Conservation (phyloP, 2,329 filamentous ascomycete genomes). For the Pleomassaria siparia region DNA sequence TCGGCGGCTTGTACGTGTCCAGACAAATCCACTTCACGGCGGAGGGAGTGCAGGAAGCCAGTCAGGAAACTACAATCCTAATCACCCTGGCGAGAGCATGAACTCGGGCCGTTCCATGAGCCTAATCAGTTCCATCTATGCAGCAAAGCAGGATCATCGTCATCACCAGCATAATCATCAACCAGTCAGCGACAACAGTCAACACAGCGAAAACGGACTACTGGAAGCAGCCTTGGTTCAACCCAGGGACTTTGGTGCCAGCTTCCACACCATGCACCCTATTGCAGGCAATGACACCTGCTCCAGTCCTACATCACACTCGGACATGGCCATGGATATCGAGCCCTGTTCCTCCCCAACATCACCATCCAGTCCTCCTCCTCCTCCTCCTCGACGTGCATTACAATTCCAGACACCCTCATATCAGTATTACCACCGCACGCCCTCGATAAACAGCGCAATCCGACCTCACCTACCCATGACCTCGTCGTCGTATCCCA, state of each 20-base stretch:
- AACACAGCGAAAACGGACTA: conserved; percentile 15
- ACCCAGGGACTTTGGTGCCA: conserved; percentile 20
- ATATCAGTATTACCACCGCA: background rate
- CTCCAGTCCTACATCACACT: background rate
- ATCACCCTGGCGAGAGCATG: conserved; percentile 2
- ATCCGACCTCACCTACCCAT: background rate
- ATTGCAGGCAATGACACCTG: background rate
- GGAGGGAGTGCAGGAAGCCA: conserved; percentile 10
- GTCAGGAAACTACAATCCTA: conserved; percentile 10
- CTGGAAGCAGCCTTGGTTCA: conserved; percentile 10
- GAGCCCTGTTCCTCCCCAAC: conserved; percentile 8
- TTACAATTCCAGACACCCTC: background rate
- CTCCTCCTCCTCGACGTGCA: background rate
- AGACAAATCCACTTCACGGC: conserved; percentile 10
- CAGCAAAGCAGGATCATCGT: conserved; percentile 9
- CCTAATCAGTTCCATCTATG: conserved; percentile 11
- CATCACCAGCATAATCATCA: too few relatives aligned
- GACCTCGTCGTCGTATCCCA: conserved; percentile 1
- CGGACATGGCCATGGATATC: background rate
- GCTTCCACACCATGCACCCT: conserved; percentile 14
- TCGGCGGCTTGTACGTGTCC: conserved; percentile 20
- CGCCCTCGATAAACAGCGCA: background rate
- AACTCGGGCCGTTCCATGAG: conserved; percentile 6
- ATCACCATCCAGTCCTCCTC: too few relatives aligned
- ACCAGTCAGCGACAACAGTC: conserved; percentile 11